Evolutionary conservation across 176 grass and related monocot genomes (phyloP).

Genomic region (Aechmea fasciata): DNA sequence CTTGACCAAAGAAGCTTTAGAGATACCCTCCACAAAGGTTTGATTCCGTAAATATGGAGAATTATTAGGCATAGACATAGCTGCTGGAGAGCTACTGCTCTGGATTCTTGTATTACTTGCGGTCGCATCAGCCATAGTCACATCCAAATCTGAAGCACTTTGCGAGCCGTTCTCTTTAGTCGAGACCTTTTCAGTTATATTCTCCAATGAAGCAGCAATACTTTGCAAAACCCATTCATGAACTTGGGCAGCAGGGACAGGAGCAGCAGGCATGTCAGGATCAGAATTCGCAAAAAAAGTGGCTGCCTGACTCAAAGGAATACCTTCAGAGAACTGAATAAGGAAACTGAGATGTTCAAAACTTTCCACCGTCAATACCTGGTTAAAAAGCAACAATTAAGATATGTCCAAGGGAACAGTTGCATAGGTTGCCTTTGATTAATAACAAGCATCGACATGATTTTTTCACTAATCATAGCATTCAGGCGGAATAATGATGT

Average conservation of each 20-base stretch:
- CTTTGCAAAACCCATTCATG: conserved; percentile 82
- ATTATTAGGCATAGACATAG: conserved; percentile 29
- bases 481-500: no score
- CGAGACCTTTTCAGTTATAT: conserved; percentile 49
- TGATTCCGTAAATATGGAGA: conserved; percentile 55
- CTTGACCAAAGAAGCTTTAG: conserved; percentile 95
- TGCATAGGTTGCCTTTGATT: no score
- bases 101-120: conserved; percentile 38
- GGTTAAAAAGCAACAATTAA: conserved; percentile 19
- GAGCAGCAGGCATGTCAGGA: conserved; percentile 88
- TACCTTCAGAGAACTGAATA: conserved; percentile 70
- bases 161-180: conserved; percentile 59
- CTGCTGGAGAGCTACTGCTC: conserved; percentile 25
- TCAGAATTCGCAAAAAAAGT: conserved; percentile 94
- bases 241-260: conserved; percentile 68
- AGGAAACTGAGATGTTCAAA: conserved; percentile 96
- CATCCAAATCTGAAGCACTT: conserved; percentile 51
- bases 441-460: no score
- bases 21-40: conserved; percentile 93
- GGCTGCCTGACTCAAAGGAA: conserved; percentile 62
- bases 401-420: background rate
- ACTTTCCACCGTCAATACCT: conserved; percentile 81
- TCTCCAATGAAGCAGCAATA: conserved; percentile 64
- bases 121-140: conserved; percentile 78
- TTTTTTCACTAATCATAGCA: no score